Evolutionary conservation across 768 basidiomycete genomes (phyloP).

Genomic region (Crassisporium funariophilum): DNA sequence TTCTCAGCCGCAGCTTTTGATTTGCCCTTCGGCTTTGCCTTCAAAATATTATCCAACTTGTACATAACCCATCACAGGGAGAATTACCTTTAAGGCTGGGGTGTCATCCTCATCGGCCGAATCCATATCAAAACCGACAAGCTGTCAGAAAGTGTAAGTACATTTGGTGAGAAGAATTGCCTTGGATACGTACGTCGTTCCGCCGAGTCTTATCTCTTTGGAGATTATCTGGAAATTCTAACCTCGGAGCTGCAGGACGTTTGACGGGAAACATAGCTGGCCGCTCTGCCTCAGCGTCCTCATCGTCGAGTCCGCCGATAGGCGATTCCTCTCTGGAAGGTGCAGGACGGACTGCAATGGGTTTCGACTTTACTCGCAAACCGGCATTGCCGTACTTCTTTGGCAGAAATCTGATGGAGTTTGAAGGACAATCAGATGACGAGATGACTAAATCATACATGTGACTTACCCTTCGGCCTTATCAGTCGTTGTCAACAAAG

Average conservation of each 20-base stretch:
- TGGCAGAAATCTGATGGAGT: constrained; percentile 5
- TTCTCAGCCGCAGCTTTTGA: background rate
- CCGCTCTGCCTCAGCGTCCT: constrained; percentile 11
- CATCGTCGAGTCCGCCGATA: constrained; percentile 22
- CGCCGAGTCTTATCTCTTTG: background rate
- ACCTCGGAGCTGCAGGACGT: background rate
- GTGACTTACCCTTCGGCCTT: background rate
- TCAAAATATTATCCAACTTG: background rate
- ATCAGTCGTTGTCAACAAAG: constrained; percentile 5
- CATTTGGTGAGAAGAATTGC: background rate
- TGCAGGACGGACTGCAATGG: constrained; percentile 4
- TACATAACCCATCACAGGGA: background rate
- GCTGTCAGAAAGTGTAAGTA: too few relatives aligned
- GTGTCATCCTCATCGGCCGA: background rate
- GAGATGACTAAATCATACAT: background rate
- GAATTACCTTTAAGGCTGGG: background rate
- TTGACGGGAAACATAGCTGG: background rate
- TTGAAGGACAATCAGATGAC: background rate
- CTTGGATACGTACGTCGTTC: background rate
- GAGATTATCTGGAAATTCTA: background rate
- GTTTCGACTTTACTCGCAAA: constrained; percentile 5
- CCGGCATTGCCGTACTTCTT: constrained; percentile 14
- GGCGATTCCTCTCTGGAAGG: constrained; percentile 3
- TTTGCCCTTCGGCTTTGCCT: background rate
- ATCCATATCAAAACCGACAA: too few relatives aligned